Evolutionary conservation across 495 filamentous ascomycete species (phyloP).

Genomic region (Penicillium lagena): DNA sequence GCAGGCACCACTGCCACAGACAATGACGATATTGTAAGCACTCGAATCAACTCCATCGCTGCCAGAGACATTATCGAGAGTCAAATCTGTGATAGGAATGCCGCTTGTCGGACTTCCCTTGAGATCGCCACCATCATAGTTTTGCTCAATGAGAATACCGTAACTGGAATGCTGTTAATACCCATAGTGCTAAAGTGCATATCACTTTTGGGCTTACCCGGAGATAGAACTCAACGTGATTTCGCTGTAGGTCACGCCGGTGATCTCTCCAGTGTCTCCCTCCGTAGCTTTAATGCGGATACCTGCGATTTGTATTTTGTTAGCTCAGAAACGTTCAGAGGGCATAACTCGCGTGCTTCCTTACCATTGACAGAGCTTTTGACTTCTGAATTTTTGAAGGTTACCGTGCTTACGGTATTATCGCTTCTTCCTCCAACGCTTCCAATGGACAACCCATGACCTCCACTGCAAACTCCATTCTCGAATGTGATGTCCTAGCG

Average conservation of each 20-base stretch:
- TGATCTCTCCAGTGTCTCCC: constrained; percentile 18
- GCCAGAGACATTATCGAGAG: constrained; percentile 40
- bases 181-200: not conserved
- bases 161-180: constrained; percentile 20
- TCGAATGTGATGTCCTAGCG: constrained; percentile 41
- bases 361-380: constrained; percentile 42
- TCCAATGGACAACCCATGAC: constrained; percentile 57
- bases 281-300: constrained; percentile 21
- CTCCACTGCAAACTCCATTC: constrained; percentile 42
- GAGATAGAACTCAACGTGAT: constrained; percentile 19
- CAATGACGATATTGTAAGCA: constrained; percentile 44
- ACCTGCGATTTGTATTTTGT: constrained; percentile 12
- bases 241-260: constrained; percentile 13
- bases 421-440: constrained; percentile 52
- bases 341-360: not conserved
- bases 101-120: constrained; percentile 49
- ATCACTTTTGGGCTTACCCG: constrained; percentile 2
- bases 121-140: constrained; percentile 51
- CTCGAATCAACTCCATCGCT: constrained; percentile 23
- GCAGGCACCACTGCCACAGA: constrained; percentile 39
- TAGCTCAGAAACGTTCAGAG: constrained; percentile 12
- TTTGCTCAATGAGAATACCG: constrained; percentile 59
- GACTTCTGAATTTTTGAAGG: constrained; percentile 40
- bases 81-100: constrained; percentile 51
- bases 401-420: constrained; percentile 49